Percentiles rank a stretch among this genome's conserved stretches.
phyloP scores from a whole-genome alignment of 2,329 filamentous ascomycete species.

The Cladophialophora yegresii region DNA sequence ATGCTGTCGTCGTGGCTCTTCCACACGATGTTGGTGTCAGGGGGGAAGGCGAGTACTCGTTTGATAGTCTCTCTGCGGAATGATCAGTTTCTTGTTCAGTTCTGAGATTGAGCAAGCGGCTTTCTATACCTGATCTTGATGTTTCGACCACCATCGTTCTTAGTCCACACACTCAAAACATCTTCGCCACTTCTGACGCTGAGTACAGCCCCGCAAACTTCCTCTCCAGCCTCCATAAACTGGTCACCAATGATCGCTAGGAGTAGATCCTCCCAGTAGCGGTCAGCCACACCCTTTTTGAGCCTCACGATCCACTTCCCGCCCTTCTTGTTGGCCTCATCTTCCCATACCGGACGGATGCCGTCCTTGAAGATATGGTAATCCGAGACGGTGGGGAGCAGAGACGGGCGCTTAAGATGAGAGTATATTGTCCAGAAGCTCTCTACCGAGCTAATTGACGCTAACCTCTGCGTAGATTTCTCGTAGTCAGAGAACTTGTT shows the following conservation, averaged over 20 bases:
- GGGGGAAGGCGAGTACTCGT: slow-evolving; percentile 78
- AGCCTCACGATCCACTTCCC: slow-evolving; percentile 97
- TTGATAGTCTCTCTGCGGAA: slow-evolving; percentile 82
- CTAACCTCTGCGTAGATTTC: slow-evolving; percentile 88
- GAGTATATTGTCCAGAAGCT: slow-evolving; percentile 89
- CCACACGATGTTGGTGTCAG: slow-evolving; percentile 89
- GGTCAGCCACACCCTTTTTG: slow-evolving; percentile 95
- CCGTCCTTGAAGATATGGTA: slow-evolving; percentile 98
- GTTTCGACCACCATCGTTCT: slow-evolving; percentile 87
- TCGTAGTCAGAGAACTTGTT: slow-evolving; percentile 98
- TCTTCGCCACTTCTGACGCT: slow-evolving; percentile 95
- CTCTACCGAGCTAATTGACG: slow-evolving; percentile 77
- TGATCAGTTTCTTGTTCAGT: slow-evolving; percentile 34
- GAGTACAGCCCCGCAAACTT: slow-evolving; percentile 91
- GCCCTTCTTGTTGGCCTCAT: slow-evolving; percentile 92
- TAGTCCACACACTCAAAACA: slow-evolving; percentile 96
- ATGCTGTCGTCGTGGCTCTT: slow-evolving; percentile 97
- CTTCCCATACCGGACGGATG: slow-evolving; percentile 96
- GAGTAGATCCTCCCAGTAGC: slow-evolving; percentile 94
- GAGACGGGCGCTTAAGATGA: slow-evolving; percentile 86
- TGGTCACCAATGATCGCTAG: slow-evolving; percentile 91
- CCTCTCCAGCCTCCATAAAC: slow-evolving; percentile 87
- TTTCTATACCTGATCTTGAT: slow-evolving; percentile 84
- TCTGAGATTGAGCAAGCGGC: neutral
- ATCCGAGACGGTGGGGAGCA: slow-evolving; percentile 87